Evolutionary conservation across 208 protist species (phyloP).

Genomic region (Trypanosoma melophagium): DNA sequence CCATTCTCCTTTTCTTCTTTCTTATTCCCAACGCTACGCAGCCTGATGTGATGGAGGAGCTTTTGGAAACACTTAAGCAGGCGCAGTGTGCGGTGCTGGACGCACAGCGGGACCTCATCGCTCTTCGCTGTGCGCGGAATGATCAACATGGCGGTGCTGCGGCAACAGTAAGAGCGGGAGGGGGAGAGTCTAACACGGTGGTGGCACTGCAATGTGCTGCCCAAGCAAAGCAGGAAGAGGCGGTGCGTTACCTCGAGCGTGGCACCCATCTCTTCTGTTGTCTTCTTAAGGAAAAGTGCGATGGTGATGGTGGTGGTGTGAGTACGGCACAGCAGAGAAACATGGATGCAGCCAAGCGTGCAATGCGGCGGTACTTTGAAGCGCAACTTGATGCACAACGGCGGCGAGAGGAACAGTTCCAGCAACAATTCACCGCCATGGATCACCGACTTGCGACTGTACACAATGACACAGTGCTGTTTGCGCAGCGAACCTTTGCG

Average conservation of each 20-base stretch:
- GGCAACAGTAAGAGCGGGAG: not conserved
- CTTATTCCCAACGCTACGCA: not conserved
- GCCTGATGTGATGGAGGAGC: slow-evolving; percentile 41
- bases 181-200: slow-evolving; percentile 5
- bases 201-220: slow-evolving; percentile 29
- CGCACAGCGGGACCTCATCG: slow-evolving; percentile 36
- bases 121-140: slow-evolving; percentile 31
- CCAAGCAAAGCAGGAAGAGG: slow-evolving; percentile 47
- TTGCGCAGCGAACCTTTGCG: not conserved
- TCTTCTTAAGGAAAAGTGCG: slow-evolving; percentile 17
- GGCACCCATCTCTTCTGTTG: slow-evolving; percentile 30
- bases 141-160: slow-evolving; percentile 1
- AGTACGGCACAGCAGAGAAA: slow-evolving; percentile 31
- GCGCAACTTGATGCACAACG: slow-evolving; percentile 32
- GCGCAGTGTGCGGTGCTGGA: slow-evolving; percentile 41
- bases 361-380: slow-evolving; percentile 67
- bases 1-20: slow-evolving; percentile 10
- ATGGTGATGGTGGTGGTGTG: not conserved
- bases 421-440: not conserved
- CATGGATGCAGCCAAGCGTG: slow-evolving; percentile 40
- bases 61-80: slow-evolving; percentile 38
- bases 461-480: not conserved
- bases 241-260: slow-evolving; percentile 37
- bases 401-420: slow-evolving; percentile 14
- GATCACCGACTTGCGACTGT: not conserved